Evolutionary conservation across 2,329 filamentous ascomycete species (phyloP).

Genomic region (Neonectria ditissima): DNA sequence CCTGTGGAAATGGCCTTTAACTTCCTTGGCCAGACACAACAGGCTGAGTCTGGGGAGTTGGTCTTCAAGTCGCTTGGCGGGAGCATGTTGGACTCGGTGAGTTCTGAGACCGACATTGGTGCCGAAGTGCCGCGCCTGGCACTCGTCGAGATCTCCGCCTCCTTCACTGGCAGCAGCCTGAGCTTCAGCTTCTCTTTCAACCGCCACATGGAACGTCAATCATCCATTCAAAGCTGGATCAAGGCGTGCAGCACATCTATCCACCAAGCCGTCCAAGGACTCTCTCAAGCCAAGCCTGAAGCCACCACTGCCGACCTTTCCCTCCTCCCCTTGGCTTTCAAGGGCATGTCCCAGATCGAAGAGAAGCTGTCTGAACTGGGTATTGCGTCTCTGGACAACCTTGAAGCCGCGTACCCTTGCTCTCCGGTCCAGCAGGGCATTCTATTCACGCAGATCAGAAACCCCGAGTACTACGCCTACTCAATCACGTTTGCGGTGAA

Average conservation of each 20-base stretch:
- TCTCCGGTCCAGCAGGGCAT: constrained; percentile 41
- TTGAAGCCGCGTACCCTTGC: constrained; percentile 39
- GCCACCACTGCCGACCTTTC: constrained; percentile 9
- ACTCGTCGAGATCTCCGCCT: constrained; percentile 35
- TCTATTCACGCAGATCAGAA: constrained; percentile 34
- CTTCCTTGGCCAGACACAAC: constrained; percentile 32
- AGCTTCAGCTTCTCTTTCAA: constrained; percentile 30
- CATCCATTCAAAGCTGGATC: constrained; percentile 3
- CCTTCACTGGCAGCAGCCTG: not conserved
- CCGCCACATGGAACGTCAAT: constrained; percentile 19
- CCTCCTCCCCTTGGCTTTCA: constrained; percentile 26
- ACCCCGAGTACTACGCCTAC: constrained; percentile 36
- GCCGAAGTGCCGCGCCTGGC: constrained; percentile 28
- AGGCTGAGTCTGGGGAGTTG: constrained; percentile 1
- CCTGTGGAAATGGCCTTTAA: constrained; percentile 38
- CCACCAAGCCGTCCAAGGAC: not conserved
- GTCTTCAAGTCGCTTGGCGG: constrained; percentile 20
- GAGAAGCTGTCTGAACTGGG: not conserved
- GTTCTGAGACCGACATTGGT: constrained; percentile 27
- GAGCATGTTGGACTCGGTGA: constrained; percentile 19
- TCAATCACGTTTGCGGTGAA: constrained; percentile 34
- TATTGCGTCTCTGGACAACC: not conserved
- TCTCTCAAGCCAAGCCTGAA: not conserved
- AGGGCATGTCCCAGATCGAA: not conserved
- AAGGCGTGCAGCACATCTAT: constrained; percentile 7